Percentiles rank a stretch among this genome's conserved stretches.
Conservation (phyloP, 2,329 filamentous ascomycete genomes). For the Sporothrix curviconia region DNA sequence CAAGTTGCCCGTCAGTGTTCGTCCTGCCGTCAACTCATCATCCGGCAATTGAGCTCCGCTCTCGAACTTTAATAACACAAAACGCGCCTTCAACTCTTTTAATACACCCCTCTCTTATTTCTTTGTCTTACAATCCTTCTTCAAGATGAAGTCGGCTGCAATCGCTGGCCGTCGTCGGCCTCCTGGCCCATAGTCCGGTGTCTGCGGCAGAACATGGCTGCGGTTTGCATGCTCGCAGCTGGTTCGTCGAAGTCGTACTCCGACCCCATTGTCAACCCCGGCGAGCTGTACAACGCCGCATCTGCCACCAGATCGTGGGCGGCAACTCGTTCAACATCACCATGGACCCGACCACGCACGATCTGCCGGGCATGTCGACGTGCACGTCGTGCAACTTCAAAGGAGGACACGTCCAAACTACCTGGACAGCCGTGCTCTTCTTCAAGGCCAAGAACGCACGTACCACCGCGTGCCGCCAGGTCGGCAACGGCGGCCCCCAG, state of each 20-base stretch:
- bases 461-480: slow-evolving; percentile 38
- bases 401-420: slow-evolving; percentile 42
- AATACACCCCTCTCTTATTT: not conserved
- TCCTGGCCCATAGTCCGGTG: slow-evolving; percentile 26
- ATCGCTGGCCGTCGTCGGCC: slow-evolving; percentile 18
- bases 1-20: not conserved
- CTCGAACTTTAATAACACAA: no score
- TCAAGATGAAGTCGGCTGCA: slow-evolving; percentile 13
- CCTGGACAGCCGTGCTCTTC: slow-evolving; percentile 42
- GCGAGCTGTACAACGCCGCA: slow-evolving; percentile 39
- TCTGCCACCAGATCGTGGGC: slow-evolving; percentile 41
- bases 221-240: slow-evolving; percentile 43
- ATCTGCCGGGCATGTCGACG: slow-evolving; percentile 30
- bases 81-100: not conserved
- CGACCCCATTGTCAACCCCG: slow-evolving; percentile 41
- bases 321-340: slow-evolving; percentile 40
- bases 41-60: no score
- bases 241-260: slow-evolving; percentile 40
- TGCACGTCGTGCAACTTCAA: slow-evolving; percentile 39
- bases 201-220: slow-evolving; percentile 39
- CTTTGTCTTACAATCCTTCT: not conserved
- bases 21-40: not conserved
- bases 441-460: slow-evolving; percentile 37
- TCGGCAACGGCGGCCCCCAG: slow-evolving; percentile 39
- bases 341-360: slow-evolving; percentile 34